Evolutionary conservation across 345 rosid species (phyloP), one percentile per base, ranked within the genome.

Genomic region (Citrus sinensis): DNA sequence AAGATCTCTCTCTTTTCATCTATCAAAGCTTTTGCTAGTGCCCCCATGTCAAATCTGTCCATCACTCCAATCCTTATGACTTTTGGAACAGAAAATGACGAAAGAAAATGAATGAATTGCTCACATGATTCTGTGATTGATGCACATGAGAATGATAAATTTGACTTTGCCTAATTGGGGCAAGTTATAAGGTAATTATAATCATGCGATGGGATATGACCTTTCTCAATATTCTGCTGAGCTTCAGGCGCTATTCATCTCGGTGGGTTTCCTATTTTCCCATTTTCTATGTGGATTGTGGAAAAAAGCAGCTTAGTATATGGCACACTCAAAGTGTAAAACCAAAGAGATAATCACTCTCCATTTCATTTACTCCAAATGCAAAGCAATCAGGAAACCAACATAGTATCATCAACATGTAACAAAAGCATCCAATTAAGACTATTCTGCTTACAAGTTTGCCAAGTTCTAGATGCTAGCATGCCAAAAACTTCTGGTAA

Each of bases 1-100:
- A 40, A 24, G 55, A 27, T 51, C 22, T 51, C 22, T 2, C 58
- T 2, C 58, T 69, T 7, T 20, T 22, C 35, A 4, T 17, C 34
- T 51, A 7, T 70, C 27, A 71, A 46, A 5, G 32, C 75, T 71
- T 71, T 72, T 56, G 75, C 19, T n/a, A 72, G 64, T 49, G 73
- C 59, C 29, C 55, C 0, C 11, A 46, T 27, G 73, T 46, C 34
- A 40, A 51, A 51, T 70, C 74, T 49, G 4, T 70, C 61, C 32
- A 4, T 46, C 51, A 13, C 51, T 3, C 1, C 17, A 46, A 46
- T 32, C 37, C 16, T 27, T 2, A 29, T 4, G 66, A 62, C 14
- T 11, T 19, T 54, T 17, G 4, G 6, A 17, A 17, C 0, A 54
- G 56, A 4, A 17, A 61, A 27, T 1, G 17, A 30, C 17, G n/a